Conservation (phyloP, 345 rosid genomes). For the Populus davidiana region DNA sequence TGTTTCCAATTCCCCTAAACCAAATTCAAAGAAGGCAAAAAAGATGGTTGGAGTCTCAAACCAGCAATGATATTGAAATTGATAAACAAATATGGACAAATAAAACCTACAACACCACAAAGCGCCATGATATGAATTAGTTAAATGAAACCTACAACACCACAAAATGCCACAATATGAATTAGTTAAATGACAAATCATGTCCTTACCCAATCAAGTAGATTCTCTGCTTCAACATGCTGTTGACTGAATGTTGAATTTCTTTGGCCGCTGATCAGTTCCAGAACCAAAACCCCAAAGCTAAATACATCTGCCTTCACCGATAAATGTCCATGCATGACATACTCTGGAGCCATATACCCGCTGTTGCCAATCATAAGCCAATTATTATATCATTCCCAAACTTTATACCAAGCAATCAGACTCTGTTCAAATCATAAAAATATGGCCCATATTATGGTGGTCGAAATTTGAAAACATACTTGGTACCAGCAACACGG, state of each 20-base stretch:
- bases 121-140: too few relatives aligned
- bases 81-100: too few relatives aligned
- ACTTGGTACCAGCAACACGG: conserved; percentile 95
- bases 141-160: not conserved
- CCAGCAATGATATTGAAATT: not conserved
- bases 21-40: not conserved
- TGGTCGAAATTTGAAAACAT: conserved; percentile 28
- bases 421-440: not conserved
- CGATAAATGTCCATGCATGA: conserved; percentile 76
- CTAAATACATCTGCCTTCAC: conserved; percentile 90
- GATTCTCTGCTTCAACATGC: conserved; percentile 48
- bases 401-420: not conserved
- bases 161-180: not conserved
- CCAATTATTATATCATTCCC: not conserved
- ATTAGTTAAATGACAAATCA: not conserved
- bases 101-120: too few relatives aligned
- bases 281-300: conserved; percentile 91
- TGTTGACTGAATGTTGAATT: conserved; percentile 56
- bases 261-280: conserved; percentile 77
- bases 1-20: not conserved
- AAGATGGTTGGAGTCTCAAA: not conserved
- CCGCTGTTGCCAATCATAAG: conserved; percentile 52
- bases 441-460: not conserved
- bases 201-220: conserved; percentile 84
- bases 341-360: conserved; percentile 97